Base-by-base conservation (phyloP, 2,329 filamentous ascomycete genomes). In the Albifimbria verrucaria region DNA sequence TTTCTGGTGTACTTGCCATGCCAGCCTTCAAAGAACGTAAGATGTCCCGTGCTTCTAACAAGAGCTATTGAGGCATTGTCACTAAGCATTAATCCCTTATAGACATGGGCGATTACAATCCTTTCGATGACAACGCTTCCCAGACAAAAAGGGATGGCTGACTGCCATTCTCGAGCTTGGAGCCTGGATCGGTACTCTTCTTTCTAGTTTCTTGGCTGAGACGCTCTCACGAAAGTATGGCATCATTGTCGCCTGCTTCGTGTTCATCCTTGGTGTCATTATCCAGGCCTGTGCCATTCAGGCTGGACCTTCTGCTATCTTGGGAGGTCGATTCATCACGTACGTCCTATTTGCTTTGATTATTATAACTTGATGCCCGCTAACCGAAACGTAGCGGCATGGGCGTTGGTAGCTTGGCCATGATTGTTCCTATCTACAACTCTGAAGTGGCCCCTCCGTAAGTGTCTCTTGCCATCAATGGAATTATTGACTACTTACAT, bases 121-220 rank as follows among this genome's bases (percentile, higher is more conserved):
- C 73, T 2, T 59, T 75, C 43, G 70, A 76, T 55, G 62, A 68
- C 32, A 71, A 64, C 17, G 72, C 72, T n/a, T 68, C 78, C 54
- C 74, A 77, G 61, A 78, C 5, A 77, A 79, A 57, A 83, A 83
- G 61, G 81, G 81, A 17, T 84, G 80, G 81, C 65, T 85, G 5
- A 83, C 80, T 1, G 77, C 87, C 2, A 90, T 90, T 57, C 81
- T 92, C 23, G 87, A 91, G 65, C 79, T 92, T 2, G 88, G 88
- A 50, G 88, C 88, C 43, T 92, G 88, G 88, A 65, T 90, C n/a
- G 89, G 89, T 36, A 82, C 86, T 0, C 69, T 92, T 3, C 75
- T 87, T 41, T 88, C 83, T 2, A 86, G 88, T 1, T 87, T 87
- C 62, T 67, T 91, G n/a, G 88, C 88, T 18, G 88, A 92, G 64